A percentile compares a stretch with the other conserved stretches of the same genome.
Conservation (phyloP, 164 flowering plant genomes). For the Aristolochia contorta region DNA sequence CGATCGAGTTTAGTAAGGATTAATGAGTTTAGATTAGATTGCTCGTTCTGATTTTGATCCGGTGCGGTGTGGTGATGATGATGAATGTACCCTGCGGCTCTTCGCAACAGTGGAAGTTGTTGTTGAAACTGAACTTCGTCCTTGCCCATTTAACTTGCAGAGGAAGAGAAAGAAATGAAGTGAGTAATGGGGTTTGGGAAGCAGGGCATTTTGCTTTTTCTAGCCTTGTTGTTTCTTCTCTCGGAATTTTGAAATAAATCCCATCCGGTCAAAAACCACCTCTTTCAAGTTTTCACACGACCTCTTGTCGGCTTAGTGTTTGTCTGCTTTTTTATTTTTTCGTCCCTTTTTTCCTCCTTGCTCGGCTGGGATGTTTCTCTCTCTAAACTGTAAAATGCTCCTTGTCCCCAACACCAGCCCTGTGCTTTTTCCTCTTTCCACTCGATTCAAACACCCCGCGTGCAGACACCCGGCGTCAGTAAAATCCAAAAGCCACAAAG, state of each 20-base stretch:
- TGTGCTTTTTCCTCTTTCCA: neutral
- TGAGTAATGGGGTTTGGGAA: neutral
- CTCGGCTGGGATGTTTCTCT: neutral
- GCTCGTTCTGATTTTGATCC: no score
- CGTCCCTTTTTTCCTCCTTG: neutral
- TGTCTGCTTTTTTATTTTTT: neutral
- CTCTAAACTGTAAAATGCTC: conserved; percentile 2
- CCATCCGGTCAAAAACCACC: conserved; percentile 3
- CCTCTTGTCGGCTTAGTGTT: conserved; percentile 6
- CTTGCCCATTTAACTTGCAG: neutral
- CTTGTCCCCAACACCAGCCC: neutral
- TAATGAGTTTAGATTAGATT: no score
- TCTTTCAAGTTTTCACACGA: conserved; percentile 6
- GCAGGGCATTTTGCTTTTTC: neutral
- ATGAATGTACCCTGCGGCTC: neutral
- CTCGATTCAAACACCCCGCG: neutral
- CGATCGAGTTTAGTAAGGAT: no score
- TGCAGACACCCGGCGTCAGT: neutral
- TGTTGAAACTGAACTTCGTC: neutral
- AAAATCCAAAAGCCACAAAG: conserved; percentile 1
- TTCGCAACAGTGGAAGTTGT: neutral
- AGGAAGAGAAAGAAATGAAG: neutral
- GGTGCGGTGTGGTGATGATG: neutral
- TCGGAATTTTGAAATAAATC: neutral
- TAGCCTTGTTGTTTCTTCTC: no score